A percentile compares a stretch with the other conserved stretches of the same genome.
Evolutionary conservation across 768 basidiomycete genomes (phyloP).

Genomic region (Vararia minispora): DNA sequence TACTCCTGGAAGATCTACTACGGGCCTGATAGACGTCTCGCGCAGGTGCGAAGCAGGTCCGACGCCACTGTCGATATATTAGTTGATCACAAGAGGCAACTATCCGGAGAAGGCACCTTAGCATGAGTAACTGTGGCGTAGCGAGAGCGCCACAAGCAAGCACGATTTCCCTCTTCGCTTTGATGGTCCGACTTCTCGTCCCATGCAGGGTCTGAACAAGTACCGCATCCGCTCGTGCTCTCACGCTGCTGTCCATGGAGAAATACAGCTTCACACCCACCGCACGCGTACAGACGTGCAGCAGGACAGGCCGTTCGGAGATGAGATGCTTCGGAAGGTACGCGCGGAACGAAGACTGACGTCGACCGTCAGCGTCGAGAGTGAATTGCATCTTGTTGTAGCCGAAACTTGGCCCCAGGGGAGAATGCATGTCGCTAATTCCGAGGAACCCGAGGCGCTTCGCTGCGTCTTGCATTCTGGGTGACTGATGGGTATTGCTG

Average conservation of each 20-base stretch:
- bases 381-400: conserved; percentile 15
- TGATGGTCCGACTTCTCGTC: not conserved
- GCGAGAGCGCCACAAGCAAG: conserved; percentile 16
- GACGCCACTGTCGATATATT: conserved; percentile 24
- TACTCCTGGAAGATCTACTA: conserved; percentile 24
- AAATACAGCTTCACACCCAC: conserved; percentile 12
- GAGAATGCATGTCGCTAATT: conserved; percentile 16
- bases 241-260: conserved; percentile 1
- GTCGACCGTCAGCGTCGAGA: conserved; percentile 11
- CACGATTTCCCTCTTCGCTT: conserved; percentile 15
- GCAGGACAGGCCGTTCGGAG: conserved; percentile 2
- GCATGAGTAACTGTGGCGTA: conserved; percentile 29
- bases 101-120: conserved; percentile 16
- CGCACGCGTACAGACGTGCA: conserved; percentile 15
- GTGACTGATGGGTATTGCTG: too few species aligned
- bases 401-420: conserved; percentile 12
- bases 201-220: not conserved
- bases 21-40: conserved; percentile 18
- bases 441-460: conserved; percentile 14
- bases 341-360: conserved; percentile 15
- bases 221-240: conserved; percentile 8
- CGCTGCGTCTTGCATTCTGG: conserved; percentile 7
- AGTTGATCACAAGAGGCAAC: not conserved
- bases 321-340: conserved; percentile 13
- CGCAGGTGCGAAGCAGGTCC: conserved; percentile 29